Base-by-base conservation (phyloP, 148 eudicot genomes). In the Rhododendron molle region DNA sequence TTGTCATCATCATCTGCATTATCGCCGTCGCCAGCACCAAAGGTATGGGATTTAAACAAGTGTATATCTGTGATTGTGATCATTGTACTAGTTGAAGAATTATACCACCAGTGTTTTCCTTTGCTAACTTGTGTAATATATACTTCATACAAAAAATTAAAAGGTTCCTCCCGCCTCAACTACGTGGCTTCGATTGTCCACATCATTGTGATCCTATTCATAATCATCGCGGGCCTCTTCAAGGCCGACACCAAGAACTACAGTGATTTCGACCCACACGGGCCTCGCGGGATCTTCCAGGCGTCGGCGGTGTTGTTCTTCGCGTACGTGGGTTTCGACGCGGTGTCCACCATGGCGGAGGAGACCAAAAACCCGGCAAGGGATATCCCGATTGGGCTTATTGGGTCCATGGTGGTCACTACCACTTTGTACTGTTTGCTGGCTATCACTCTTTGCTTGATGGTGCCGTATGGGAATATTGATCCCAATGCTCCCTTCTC, bases 281-380 rank as follows among this genome's bases (percentile, higher is more conserved):
- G 91, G 0, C 60, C 80, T 0, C 90, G 89, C 0, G 95, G 95
- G 2, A 60, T 93, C 7, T 89, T 94, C 50, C 89, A 89, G 76
- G 94, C 93, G 3, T 91, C 98, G 2, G 91, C 95, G 0, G 90
- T 93, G 62, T 81, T 94, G 7, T 94, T 92, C 49, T 94, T 94
- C 30, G 94, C 98, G 0, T 94, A 90, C 78, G 92, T 94, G 46
- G 94, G 94, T 84, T 93, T 93, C 44, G 94, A 93, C 71, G 93
- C 90, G 0, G 92, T 93, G 30, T 80, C 94, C 15, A 93, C 94
- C 14, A 76, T 93, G 90, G 94, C 90, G 9, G 94, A 93, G 85
- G 94, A 93, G 88, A 90, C 89, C 7, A 93, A 91, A 80, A 89
- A 93, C 83, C 94, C 94, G 1, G 91, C 86, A 0, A 83, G 85